Conservation (phyloP, 208 protist genomes). For the Porcisia deanei region DNA sequence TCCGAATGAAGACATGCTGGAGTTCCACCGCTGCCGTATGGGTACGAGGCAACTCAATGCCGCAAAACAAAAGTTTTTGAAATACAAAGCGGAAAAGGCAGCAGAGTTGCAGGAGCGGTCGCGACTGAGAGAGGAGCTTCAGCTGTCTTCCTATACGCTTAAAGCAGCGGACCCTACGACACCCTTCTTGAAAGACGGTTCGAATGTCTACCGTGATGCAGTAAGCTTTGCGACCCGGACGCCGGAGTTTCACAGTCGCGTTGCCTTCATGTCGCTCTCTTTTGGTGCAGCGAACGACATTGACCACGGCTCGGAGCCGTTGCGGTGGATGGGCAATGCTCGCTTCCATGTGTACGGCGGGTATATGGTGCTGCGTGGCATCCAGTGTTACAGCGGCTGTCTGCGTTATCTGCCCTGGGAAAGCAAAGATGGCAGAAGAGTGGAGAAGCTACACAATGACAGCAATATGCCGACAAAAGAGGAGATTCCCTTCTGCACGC, state of each 20-base stretch:
- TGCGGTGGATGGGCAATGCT: slow-evolving; percentile 86
- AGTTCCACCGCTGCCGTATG: slow-evolving; percentile 25
- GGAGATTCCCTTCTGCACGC: slow-evolving; percentile 68
- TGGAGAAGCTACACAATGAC: slow-evolving; percentile 62
- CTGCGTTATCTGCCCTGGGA: slow-evolving; percentile 84
- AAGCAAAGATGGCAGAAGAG: slow-evolving; percentile 31
- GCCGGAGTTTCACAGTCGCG: slow-evolving; percentile 48
- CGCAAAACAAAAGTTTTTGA: slow-evolving; percentile 28
- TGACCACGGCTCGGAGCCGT: slow-evolving; percentile 80
- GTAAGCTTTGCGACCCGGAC: slow-evolving; percentile 39
- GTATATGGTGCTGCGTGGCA: slow-evolving; percentile 60
- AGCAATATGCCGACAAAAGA: slow-evolving; percentile 40
- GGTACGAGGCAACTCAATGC: slow-evolving; percentile 12
- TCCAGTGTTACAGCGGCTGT: slow-evolving; percentile 47
- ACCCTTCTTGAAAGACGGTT: slow-evolving; percentile 56
- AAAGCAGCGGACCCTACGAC: slow-evolving; percentile 13
- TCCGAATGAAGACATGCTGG: slow-evolving; percentile 39
- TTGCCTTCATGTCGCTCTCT: slow-evolving; percentile 88
- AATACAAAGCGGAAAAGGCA: slow-evolving; percentile 25
- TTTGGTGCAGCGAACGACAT: slow-evolving; percentile 86
- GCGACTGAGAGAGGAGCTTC: background rate
- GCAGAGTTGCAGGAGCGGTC: slow-evolving; percentile 32
- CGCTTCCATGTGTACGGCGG: slow-evolving; percentile 80
- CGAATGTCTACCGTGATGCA: slow-evolving; percentile 43
- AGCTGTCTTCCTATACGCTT: background rate